These are phyloP conservation scores for Hydrangea macrophylla DNA, from an alignment of 148 eudicot species.

Conservation along the genomic window DNA sequence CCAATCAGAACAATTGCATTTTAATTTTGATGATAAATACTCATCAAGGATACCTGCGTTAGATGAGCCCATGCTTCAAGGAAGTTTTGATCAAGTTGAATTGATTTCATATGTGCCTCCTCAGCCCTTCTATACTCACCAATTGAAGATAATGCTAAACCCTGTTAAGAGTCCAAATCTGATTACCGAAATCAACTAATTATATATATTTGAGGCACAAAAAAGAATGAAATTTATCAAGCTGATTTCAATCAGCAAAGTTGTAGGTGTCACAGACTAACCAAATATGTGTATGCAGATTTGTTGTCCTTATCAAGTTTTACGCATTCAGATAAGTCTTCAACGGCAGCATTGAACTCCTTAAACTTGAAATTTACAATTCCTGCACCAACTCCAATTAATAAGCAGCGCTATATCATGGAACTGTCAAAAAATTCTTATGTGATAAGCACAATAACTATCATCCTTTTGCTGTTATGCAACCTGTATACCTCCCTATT, in stretches of 20 bases:
- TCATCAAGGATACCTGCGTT: slow-evolving; percentile 55
- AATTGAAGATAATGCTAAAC: slow-evolving; percentile 76
- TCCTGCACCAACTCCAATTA: slow-evolving; percentile 47
- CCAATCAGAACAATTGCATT: background rate
- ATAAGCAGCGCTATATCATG: background rate
- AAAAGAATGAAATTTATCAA: background rate
- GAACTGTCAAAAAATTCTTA: background rate
- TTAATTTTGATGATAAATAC: slow-evolving; percentile 1
- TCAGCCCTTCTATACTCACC: slow-evolving; percentile 82
- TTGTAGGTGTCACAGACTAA: slow-evolving; percentile 26
- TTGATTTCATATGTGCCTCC: slow-evolving; percentile 82
- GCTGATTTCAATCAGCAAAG: background rate
- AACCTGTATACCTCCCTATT: background rate
- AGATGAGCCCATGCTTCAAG: slow-evolving; percentile 93
- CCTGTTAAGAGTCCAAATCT: slow-evolving; percentile 38
- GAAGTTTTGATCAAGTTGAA: slow-evolving; percentile 65
- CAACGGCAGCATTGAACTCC: slow-evolving; percentile 81
- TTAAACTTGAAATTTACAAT: slow-evolving; percentile 92
- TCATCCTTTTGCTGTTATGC: background rate
- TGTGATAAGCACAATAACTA: slow-evolving; percentile 4
- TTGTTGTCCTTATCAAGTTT: slow-evolving; percentile 66
- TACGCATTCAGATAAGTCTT: slow-evolving; percentile 84
- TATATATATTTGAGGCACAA: background rate
- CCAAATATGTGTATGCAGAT: slow-evolving; percentile 93
- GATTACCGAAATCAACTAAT: background rate